phyloP scores from a whole-genome alignment of 1,284 basidiomycete genomes.

The Cryptococcus maquisensis region DNA sequence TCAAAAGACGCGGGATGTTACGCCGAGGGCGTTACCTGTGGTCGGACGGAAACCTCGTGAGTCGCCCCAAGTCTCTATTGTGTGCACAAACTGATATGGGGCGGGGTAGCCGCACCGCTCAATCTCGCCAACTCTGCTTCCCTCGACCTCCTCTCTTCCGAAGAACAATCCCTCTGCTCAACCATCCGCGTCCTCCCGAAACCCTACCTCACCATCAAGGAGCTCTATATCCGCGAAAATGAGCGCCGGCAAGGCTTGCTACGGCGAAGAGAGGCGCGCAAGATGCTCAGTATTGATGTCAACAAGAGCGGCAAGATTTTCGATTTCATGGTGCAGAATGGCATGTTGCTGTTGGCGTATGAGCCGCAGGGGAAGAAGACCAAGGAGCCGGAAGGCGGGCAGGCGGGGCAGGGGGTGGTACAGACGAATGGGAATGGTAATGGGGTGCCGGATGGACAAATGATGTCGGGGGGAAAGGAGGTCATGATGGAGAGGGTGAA shows the following conservation, averaged over 20 bases:
- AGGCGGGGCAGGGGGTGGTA: background rate
- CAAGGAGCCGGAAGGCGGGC: background rate
- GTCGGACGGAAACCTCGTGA: constrained; percentile 33
- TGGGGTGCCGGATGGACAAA: background rate
- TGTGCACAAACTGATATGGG: constrained; percentile 1
- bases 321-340: constrained; percentile 64
- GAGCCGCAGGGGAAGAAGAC: constrained; percentile 29
- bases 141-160: constrained; percentile 76
- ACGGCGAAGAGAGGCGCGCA: constrained; percentile 69
- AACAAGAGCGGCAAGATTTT: constrained; percentile 85
- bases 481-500: constrained; percentile 1
- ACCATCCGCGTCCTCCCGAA: constrained; percentile 81
- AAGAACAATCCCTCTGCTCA: constrained; percentile 84
- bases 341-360: constrained; percentile 42
- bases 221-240: constrained; percentile 84
- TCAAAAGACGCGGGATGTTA: constrained; percentile 28
- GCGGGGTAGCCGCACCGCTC: constrained; percentile 55
- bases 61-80: constrained; percentile 1
- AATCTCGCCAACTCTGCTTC: constrained; percentile 82
- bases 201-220: constrained; percentile 88
- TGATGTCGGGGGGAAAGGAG: background rate
- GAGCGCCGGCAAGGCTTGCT: constrained; percentile 81
- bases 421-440: background rate
- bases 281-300: constrained; percentile 85
- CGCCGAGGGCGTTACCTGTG: constrained; percentile 24